A percentile compares a stretch with the other conserved stretches of the same genome.
Conservation (phyloP, 257 asterid genomes). For the Solanum dulcamara region DNA sequence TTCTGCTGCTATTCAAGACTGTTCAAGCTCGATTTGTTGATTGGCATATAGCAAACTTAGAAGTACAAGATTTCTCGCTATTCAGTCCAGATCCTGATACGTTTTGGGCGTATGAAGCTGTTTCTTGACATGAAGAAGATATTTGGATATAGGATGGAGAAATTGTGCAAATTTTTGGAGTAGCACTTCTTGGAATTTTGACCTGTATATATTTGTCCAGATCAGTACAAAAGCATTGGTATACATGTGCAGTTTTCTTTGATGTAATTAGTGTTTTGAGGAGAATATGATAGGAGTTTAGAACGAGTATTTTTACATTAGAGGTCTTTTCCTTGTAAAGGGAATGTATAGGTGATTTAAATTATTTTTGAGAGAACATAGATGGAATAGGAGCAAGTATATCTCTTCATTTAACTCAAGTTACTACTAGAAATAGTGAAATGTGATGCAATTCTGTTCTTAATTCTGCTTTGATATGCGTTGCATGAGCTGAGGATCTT, state of each 20-base stretch:
- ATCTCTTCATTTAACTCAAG: neutral
- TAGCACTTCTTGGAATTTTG: neutral
- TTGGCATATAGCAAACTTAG: conserved; percentile 88
- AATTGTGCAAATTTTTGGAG: neutral
- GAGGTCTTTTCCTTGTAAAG: neutral
- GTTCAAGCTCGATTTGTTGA: conserved; percentile 81
- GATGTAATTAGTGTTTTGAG: conserved; percentile 6
- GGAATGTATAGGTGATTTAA: neutral
- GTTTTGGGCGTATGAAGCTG: conserved; percentile 84
- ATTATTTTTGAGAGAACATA: neutral
- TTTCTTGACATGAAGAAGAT: conserved; percentile 26
- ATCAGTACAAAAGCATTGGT: conserved; percentile 31
- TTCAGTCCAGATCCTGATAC: conserved; percentile 88
- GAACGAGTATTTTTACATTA: neutral
- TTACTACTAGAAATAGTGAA: neutral
- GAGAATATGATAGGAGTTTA: neutral
- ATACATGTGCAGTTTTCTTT: conserved; percentile 26
- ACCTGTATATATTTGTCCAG: conserved; percentile 19
- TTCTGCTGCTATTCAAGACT: conserved; percentile 59
- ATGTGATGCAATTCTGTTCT: neutral
- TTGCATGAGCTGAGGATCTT: neutral
- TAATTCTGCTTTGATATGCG: neutral
- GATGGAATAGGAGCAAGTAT: neutral
- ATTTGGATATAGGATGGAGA: neutral
- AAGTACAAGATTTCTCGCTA: conserved; percentile 73